phyloP scores from a whole-genome alignment of 371 early-diverging fungal genomes.

The Mucor irregularis region DNA sequence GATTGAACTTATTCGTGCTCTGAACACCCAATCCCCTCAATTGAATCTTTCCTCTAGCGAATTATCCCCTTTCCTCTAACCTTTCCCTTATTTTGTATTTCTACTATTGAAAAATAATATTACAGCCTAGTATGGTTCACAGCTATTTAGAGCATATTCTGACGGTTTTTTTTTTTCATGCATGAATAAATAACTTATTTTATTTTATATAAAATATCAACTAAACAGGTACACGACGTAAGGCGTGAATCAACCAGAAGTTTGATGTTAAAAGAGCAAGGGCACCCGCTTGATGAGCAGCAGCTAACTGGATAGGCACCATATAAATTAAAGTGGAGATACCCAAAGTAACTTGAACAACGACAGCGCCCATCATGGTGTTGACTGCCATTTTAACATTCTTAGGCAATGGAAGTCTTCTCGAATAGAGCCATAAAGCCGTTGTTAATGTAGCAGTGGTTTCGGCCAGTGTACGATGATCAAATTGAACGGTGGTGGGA shows the following conservation, averaged over 20 bases:
- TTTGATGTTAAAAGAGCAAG: conserved; percentile 83
- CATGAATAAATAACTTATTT: too few species aligned
- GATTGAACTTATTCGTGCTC: conserved; percentile 56
- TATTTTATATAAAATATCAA: too few species aligned
- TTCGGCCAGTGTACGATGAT: conserved; percentile 88
- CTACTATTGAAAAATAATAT: too few species aligned
- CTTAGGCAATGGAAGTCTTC: conserved; percentile 72
- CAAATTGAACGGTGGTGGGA: conserved; percentile 93
- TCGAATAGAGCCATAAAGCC: conserved; percentile 73
- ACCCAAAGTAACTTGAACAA: conserved; percentile 84
- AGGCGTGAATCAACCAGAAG: conserved; percentile 78
- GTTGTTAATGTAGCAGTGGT: conserved; percentile 76
- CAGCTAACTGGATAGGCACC: conserved; percentile 92
- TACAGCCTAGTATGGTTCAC: too few species aligned
- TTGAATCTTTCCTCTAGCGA: conserved; percentile 39
- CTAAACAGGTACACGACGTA: conserved; percentile 63
- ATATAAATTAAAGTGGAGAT: conserved; percentile 90
- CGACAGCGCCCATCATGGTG: conserved; percentile 72
- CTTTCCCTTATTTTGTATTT: too few species aligned
- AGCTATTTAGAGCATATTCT: too few species aligned
- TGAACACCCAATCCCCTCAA: conserved; percentile 47
- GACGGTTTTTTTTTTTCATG: too few species aligned
- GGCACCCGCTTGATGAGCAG: conserved; percentile 95
- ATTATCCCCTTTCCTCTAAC: conserved; percentile 38
- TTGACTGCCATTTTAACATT: conserved; percentile 70